Evolutionary conservation across 176 grass and related monocot genomes (phyloP).

Genomic region (Aechmea fasciata): DNA sequence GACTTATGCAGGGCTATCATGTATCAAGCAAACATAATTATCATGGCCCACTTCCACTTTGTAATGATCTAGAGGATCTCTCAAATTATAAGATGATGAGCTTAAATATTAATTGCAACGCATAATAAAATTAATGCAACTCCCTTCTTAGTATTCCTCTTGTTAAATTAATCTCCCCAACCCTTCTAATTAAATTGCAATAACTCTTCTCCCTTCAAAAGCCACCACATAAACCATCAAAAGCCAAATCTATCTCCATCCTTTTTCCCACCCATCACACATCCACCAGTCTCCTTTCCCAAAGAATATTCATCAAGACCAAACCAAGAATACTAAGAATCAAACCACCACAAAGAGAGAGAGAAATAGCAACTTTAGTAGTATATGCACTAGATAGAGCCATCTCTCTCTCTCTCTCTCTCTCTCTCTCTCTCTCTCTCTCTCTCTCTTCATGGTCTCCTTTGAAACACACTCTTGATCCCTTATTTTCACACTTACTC

Average conservation of each 20-base stretch:
- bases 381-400: background rate
- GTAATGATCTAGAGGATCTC: conserved; percentile 23
- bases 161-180: background rate
- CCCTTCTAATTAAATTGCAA: no score
- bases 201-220: conserved; percentile 6
- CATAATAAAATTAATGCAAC: background rate
- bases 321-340: conserved; percentile 5
- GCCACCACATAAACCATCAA: background rate
- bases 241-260: background rate
- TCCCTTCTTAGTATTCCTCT: background rate
- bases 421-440: background rate
- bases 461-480: conserved; percentile 22
- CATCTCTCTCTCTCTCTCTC: no score
- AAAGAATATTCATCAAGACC: background rate
- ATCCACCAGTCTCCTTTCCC: background rate
- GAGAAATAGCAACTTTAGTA: background rate
- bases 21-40: conserved; percentile 7
- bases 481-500: background rate
- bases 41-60: conserved; percentile 18
- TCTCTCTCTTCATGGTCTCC: background rate
- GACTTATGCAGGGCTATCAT: no score
- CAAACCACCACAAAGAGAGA: background rate
- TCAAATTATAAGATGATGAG: background rate
- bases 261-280: conserved; percentile 8
- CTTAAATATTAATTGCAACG: no score